Evolutionary conservation across 2,329 filamentous ascomycete species (phyloP), one percentile per base, ranked within the genome.

Genomic region (Fusarium sp.): DNA sequence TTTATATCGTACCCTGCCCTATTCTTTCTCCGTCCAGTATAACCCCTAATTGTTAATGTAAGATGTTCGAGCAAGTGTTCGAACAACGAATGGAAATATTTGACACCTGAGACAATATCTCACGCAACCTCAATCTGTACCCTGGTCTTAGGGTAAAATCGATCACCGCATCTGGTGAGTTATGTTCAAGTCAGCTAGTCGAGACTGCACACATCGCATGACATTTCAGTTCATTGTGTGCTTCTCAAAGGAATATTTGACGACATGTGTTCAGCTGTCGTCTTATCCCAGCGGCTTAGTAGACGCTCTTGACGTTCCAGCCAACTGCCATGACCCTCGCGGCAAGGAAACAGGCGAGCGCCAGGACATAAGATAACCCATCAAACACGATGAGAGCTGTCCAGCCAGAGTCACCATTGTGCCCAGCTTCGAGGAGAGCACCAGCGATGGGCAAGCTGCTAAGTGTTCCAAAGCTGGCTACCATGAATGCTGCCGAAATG

Each of bases 401-500:
- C 80, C 80, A 82, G 7, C 78, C 78, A 3, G 67, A 53, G 11
- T 75, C 66, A 20, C 57, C 70, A 2, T 58, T 60, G 1, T 64
- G 40, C 2, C 74, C 74, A 12, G 77, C 66, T 7, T 76, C 78
- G 14, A 82, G 72, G 26, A 75, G 55, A 9, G 72, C 72, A 30
- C 82, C 82, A 0, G 79, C 83, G 14, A 84, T 79, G 24, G 84
- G 77, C 2, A 83, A 72, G 50, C 82, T 83, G 53, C 77, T 82
- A 5, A 84, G 74, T 1, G 83, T 89, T 63, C 91, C 91, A 69
- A 95, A 90, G 65, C 88, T 91, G 20, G 92, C 92, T 39, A 94
- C 82, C 53, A 91, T 93, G 75, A 93, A 93, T 55, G 89, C 89
- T 0, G 91, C 93, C 2, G 91, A 89, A 72, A 91, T 92, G 73